A percentile compares a stretch with the other conserved stretches of the same genome.
phyloP scores from a whole-genome alignment of 495 filamentous ascomycete species.

The Alectoria sarmentosa region DNA sequence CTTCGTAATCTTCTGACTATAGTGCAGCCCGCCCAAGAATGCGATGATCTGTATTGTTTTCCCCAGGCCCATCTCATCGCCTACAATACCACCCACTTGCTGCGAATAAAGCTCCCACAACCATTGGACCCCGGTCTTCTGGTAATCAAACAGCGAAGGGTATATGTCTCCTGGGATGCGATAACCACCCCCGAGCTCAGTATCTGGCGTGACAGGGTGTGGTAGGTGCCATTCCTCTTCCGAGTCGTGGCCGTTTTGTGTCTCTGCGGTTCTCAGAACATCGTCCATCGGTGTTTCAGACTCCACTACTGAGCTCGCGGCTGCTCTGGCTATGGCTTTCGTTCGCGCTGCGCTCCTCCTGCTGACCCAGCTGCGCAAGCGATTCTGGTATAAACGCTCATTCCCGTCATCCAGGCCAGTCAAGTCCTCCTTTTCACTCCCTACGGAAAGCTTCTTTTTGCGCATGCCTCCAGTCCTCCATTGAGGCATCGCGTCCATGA shows the following conservation, averaged over 20 bases:
- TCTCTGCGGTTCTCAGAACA: background rate
- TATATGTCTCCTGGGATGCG: conserved; percentile 86
- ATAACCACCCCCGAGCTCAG: conserved; percentile 64
- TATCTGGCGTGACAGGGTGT: conserved; percentile 70
- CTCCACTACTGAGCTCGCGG: background rate
- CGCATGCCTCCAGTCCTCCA: conserved; percentile 27
- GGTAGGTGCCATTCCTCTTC: conserved; percentile 77
- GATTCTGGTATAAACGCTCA: conserved; percentile 71
- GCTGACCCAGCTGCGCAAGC: conserved; percentile 66
- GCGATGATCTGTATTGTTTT: conserved; percentile 95
- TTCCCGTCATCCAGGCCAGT: conserved; percentile 85
- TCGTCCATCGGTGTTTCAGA: background rate
- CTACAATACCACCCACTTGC: conserved; percentile 86
- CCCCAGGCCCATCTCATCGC: conserved; percentile 96
- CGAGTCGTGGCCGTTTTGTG: background rate
- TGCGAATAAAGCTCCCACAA: conserved; percentile 88
- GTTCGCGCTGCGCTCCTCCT: conserved; percentile 60
- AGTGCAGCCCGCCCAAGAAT: conserved; percentile 83
- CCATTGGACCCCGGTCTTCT: conserved; percentile 94
- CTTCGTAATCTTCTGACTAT: conserved; percentile 74
- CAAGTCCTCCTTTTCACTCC: conserved; percentile 55
- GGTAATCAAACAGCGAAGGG: conserved; percentile 86
- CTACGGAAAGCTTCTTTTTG: conserved; percentile 36
- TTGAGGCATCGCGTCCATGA: conserved; percentile 27
- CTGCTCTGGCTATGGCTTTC: conserved; percentile 29